Base-by-base conservation (phyloP, 2,329 filamentous ascomycete genomes). In the Aspergillus chevalieri region DNA sequence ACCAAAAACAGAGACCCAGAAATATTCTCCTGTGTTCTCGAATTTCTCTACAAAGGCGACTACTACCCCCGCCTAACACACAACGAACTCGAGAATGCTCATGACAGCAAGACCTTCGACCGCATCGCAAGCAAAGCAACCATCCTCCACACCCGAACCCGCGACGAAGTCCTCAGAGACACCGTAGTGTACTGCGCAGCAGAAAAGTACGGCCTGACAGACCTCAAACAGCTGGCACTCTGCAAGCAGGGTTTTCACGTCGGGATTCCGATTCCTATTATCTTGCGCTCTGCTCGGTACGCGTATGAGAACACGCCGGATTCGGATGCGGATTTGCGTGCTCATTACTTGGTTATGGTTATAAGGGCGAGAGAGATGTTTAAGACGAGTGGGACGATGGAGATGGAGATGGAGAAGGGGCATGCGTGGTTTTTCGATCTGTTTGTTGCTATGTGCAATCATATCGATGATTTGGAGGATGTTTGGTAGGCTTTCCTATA, bases 301-400 rank as follows among this genome's bases (percentile, higher is more conserved):
- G 90, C 91, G 68, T 96, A 97, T 75, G 87, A 88, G 68, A 85
- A 95, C 78, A 96, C 92, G 65, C 90, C 91, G 60, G 89, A 95
- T 77, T 86, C 84, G 64, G 91, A 97, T 77, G 92, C 87, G 67
- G 83, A 86, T 65, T 84, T 97, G 72, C 90, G 91, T 77, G 91
- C 91, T 78, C 90, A 95, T 78, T 96, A 95, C 79, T 85, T 97
- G 71, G 89, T 91, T 70, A 83, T 96, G 74, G 95, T 96, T 74
- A 95, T 96, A 78, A 86, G 91, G 78, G 92, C 88, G 80, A 89
- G 92, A 73, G 90, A 90, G 79, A 95, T 89, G 66, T 96, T 97
- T 74, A 96, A 95, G 85, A 85, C 87, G 75, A 95, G 90, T 78
- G 91, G 91, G 74, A 96, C 91, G 73, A 95, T 96, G 90, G 91